phyloP scores from a whole-genome alignment of 352 stramenopile genomes.

The Globisporangium echinulatum region DNA sequence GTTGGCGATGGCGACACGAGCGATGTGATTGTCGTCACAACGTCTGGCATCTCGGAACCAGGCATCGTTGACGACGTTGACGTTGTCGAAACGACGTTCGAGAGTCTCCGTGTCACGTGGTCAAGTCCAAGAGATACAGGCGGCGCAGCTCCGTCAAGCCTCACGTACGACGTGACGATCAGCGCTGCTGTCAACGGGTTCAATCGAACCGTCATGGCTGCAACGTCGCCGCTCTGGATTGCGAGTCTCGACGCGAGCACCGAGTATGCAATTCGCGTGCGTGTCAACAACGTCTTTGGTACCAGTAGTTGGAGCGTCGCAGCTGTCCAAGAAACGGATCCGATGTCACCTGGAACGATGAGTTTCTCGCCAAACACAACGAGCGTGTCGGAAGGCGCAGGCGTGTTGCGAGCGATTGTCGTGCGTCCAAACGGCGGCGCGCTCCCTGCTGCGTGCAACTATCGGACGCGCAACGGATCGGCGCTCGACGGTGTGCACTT shows the following conservation, averaged over 20 bases:
- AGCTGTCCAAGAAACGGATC: slow-evolving; percentile 31
- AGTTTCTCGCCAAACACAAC: slow-evolving; percentile 15
- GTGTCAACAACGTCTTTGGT: slow-evolving; percentile 16
- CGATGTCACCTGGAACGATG: slow-evolving; percentile 38
- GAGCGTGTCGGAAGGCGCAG: slow-evolving; percentile 23
- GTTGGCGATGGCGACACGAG: slow-evolving; percentile 24
- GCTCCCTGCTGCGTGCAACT: slow-evolving; percentile 29
- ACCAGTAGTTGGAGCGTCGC: slow-evolving; percentile 24
- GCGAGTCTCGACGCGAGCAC: slow-evolving; percentile 17
- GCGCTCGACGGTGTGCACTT: slow-evolving; percentile 29
- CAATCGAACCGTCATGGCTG: background rate
- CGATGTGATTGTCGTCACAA: slow-evolving; percentile 18
- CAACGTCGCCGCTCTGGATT: slow-evolving; percentile 8
- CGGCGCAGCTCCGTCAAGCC: slow-evolving; percentile 13
- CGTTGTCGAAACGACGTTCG: slow-evolving; percentile 14
- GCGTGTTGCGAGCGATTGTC: slow-evolving; percentile 12
- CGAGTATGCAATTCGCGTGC: slow-evolving; percentile 27
- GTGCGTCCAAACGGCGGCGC: slow-evolving; percentile 27
- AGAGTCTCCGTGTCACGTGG: slow-evolving; percentile 28
- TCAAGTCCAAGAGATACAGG: slow-evolving; percentile 28
- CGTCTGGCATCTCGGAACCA: slow-evolving; percentile 16
- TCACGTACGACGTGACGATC: slow-evolving; percentile 27
- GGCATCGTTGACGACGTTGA: slow-evolving; percentile 14
- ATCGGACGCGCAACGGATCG: slow-evolving; percentile 26
- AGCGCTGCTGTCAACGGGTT: background rate